Evolutionary conservation across 495 filamentous ascomycete species (phyloP), one percentile per base, ranked within the genome.

Genomic region (Tuber indicum): DNA sequence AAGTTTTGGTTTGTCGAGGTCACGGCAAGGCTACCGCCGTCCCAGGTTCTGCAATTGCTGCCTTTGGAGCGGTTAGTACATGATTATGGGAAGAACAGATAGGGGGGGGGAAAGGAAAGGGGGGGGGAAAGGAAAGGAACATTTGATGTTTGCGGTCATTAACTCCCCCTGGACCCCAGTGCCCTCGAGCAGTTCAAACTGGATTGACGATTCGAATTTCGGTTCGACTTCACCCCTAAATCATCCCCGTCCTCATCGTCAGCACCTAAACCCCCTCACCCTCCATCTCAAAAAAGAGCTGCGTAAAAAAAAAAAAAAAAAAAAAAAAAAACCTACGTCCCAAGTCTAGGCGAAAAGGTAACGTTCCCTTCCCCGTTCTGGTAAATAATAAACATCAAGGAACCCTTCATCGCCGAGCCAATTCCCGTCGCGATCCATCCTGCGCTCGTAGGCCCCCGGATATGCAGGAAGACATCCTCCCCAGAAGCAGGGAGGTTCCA

Each of bases 381-480:
- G 83, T 92, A 93, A 77, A 92, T 87, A 45, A 93, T 82, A 78
- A 93, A 93, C 46, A 94, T 91, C 78, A 89, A 90, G 23, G 92
- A 85, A 23, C 87, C 89, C 1, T 83, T 79, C 92, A 94, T 94
- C 44, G 79, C 78, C 0, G 75, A 78, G 21, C 92, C 92, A 66
- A 91, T 90, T 12, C 91, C 92, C 10, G 92, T 84, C 1, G 86
- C 90, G 36, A 91, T 88, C 91, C 92, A 94, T 82, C 87, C 83
- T 78, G 89, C 86, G 0, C 85, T 84, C 2, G 86, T 84, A 0
- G 91, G 90, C 3, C 91, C 90, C 45, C 84, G 85, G 70, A 94
- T 87, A 77, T 92, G 91, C 75, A 93, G 86, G 82, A 89, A 92
- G 71, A 93, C 87, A 77, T 89, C 87, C 71, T 71, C 77, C 58